Conservation (phyloP, 176 grass and related monocot genomes). For the Aegilops bicornis region DNA sequence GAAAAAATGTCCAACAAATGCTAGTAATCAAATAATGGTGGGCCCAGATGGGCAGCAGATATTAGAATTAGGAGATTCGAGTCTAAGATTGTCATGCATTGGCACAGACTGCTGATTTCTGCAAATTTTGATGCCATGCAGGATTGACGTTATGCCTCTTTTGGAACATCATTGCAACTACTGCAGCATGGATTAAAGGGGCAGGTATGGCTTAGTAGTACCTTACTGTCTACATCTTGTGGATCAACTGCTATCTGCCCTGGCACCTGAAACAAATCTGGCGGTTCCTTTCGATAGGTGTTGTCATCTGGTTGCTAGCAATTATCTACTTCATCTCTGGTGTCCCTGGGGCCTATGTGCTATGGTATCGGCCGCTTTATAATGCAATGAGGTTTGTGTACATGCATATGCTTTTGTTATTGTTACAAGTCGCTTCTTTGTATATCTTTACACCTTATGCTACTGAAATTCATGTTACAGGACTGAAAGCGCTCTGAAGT, state of each 20-base stretch:
- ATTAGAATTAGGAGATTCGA: background rate
- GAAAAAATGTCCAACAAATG: background rate
- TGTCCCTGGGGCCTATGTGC: conserved; percentile 80
- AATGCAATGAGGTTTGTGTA: conserved; percentile 84
- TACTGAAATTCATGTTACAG: conserved; percentile 45
- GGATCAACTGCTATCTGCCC: background rate
- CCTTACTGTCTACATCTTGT: background rate
- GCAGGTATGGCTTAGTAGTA: conserved; percentile 53
- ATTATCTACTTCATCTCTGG: conserved; percentile 96
- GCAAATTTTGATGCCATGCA: conserved; percentile 47
- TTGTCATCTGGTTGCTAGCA: conserved; percentile 94
- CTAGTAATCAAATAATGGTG: conserved; percentile 9
- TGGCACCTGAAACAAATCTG: conserved; percentile 19
- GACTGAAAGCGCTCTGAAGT: conserved; percentile 94
- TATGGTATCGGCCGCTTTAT: conserved; percentile 98
- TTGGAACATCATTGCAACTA: conserved; percentile 86
- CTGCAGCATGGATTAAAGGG: conserved; percentile 92
- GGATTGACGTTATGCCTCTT: conserved; percentile 77
- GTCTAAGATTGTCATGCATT: background rate
- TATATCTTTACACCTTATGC: conserved; percentile 8
- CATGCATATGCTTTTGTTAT: conserved; percentile 19
- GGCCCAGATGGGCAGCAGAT: background rate
- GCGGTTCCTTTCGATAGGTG: conserved; percentile 44
- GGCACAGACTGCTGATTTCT: conserved; percentile 23
- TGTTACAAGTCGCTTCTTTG: conserved; percentile 1